A percentile compares a stretch with the other conserved stretches of the same genome.
Evolutionary conservation across 2,329 filamentous ascomycete species (phyloP).

Genomic region (Macroventuria anomochaeta): DNA sequence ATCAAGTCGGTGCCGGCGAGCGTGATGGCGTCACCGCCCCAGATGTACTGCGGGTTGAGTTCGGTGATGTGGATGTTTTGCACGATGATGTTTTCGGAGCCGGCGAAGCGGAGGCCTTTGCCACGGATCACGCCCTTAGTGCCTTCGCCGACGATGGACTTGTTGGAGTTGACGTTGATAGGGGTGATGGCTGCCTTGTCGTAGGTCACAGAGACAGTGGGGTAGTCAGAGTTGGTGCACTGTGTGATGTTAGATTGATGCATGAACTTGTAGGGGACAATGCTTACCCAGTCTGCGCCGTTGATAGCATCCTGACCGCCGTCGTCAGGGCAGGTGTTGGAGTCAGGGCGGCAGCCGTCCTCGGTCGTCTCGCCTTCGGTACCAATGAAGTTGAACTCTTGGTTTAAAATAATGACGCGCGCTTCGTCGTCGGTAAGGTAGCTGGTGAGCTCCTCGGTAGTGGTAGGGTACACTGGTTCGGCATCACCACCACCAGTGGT

Average conservation of each 20-base stretch:
- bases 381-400: conserved; percentile 36
- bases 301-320: conserved; percentile 66
- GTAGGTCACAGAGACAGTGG: conserved; percentile 34
- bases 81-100: conserved; percentile 46
- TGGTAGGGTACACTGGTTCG: conserved; percentile 23
- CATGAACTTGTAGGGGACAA: not conserved
- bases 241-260: not conserved
- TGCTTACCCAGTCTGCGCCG: conserved; percentile 41
- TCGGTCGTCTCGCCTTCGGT: conserved; percentile 31
- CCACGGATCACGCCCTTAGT: conserved; percentile 50
- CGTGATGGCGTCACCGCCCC: conserved; percentile 49
- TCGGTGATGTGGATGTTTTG: conserved; percentile 51
- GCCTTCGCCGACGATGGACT: conserved; percentile 52
- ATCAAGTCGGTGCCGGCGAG: conserved; percentile 40
- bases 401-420: conserved; percentile 49
- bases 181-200: conserved; percentile 38
- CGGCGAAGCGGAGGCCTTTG: conserved; percentile 50
- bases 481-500: conserved; percentile 26
- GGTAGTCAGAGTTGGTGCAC: conserved; percentile 23
- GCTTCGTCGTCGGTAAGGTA: conserved; percentile 42
- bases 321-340: conserved; percentile 55
- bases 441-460: conserved; percentile 26
- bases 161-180: conserved; percentile 49
- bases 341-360: conserved; percentile 51
- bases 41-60: conserved; percentile 49